These are phyloP conservation scores for Aspergillus alliaceus DNA, from an alignment of 2,329 filamentous ascomycete genomes.

Conservation along the genomic window DNA sequence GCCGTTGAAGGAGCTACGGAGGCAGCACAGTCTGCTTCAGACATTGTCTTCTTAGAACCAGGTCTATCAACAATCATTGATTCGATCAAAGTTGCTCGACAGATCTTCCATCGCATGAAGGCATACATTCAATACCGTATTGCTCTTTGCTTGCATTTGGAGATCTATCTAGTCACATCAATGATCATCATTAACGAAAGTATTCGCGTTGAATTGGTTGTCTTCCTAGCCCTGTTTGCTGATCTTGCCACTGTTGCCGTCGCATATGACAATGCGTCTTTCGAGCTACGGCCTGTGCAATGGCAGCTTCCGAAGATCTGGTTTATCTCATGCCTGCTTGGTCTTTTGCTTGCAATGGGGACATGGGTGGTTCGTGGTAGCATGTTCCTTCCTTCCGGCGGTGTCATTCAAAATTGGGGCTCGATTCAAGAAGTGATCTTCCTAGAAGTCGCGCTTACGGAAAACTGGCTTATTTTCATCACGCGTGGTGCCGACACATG, in stretches of 20 bases:
- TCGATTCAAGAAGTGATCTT: slow-evolving; percentile 78
- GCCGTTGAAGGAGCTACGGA: slow-evolving; percentile 72
- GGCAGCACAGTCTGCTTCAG: slow-evolving; percentile 70
- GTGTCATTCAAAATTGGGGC: slow-evolving; percentile 73
- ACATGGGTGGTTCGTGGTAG: slow-evolving; percentile 75
- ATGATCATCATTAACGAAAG: slow-evolving; percentile 82
- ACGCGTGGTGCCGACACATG: slow-evolving; percentile 76
- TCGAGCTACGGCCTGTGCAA: slow-evolving; percentile 72
- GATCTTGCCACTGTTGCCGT: slow-evolving; percentile 78
- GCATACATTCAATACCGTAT: slow-evolving; percentile 77
- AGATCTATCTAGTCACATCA: slow-evolving; percentile 73
- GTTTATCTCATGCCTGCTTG: slow-evolving; percentile 63
- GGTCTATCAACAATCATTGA: slow-evolving; percentile 71
- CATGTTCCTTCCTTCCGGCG: slow-evolving; percentile 68
- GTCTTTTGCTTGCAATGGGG: slow-evolving; percentile 65
- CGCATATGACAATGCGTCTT: slow-evolving; percentile 81
- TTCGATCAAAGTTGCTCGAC: slow-evolving; percentile 70
- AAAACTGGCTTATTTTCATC: slow-evolving; percentile 97
- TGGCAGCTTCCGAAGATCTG: slow-evolving; percentile 83
- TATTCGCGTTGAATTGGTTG: slow-evolving; percentile 70
- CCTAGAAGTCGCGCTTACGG: slow-evolving; percentile 84
- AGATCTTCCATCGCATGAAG: slow-evolving; percentile 79
- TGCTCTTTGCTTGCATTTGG: slow-evolving; percentile 70
- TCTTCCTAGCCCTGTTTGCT: slow-evolving; percentile 77
- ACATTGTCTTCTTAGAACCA: slow-evolving; percentile 73